Evolutionary conservation across 306 rosid species (phyloP).

Genomic region (Trifolium repens): DNA sequence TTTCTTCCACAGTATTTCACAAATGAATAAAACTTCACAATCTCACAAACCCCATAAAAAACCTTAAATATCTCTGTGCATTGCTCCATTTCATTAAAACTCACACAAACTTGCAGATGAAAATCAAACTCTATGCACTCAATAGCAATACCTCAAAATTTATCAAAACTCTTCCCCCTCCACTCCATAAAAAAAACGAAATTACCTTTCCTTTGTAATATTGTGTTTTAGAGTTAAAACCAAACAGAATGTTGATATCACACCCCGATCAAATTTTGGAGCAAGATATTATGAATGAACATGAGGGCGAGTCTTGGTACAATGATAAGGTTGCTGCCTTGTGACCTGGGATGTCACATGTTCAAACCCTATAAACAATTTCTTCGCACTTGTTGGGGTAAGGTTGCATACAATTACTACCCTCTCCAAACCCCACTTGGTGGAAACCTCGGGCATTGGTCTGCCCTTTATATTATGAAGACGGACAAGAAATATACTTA

Average conservation of each 20-base stretch:
- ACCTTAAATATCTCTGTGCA: slow-evolving; percentile 17
- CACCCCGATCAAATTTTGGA: neutral
- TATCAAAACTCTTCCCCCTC: slow-evolving; percentile 8
- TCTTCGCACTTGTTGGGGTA: neutral
- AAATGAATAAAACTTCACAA: slow-evolving; percentile 36
- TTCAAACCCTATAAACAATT: neutral
- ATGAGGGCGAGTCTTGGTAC: neutral
- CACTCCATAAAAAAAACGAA: too few relatives aligned
- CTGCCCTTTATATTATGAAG: neutral
- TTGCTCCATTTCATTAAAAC: neutral
- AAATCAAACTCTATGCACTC: slow-evolving; percentile 7
- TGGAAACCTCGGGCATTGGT: neutral
- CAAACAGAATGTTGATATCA: slow-evolving; percentile 4
- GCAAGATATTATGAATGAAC: slow-evolving; percentile 4
- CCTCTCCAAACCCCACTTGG: neutral
- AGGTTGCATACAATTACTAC: neutral
- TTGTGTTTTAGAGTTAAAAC: neutral
- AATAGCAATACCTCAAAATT: slow-evolving; percentile 15
- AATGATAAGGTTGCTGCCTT: neutral
- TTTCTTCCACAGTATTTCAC: slow-evolving; percentile 22
- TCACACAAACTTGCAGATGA: too few relatives aligned
- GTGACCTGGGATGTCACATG: neutral
- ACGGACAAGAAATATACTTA: neutral
- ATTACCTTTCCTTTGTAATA: neutral
- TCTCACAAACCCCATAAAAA: slow-evolving; percentile 15